Evolutionary conservation across 805 yeast species (phyloP), one percentile per base, ranked within the genome.

Genomic region (Yarrowia porcina): DNA sequence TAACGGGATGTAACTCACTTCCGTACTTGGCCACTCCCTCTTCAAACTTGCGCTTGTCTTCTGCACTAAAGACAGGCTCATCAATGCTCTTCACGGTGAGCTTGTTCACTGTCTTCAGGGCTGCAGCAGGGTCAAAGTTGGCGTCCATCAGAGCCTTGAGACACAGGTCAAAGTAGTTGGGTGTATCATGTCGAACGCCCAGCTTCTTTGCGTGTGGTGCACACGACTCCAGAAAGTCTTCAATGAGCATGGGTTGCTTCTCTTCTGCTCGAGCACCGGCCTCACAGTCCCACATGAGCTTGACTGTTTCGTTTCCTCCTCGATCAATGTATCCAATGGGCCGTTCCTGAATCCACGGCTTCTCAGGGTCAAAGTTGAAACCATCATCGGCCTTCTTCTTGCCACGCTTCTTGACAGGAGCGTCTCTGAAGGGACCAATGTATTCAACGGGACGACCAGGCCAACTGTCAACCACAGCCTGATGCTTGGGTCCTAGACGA

Each of bases 291-390:
- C 97, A 94, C 68, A 87, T 73, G 7, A 90, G 73, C 0, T 85
- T 81, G n/a, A 77, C 71, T 2, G 82, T 79, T 20, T 81, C 84
- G 68, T 86, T 88, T 3, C 82, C 84, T 1, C 97, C 97, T 69
- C 98, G 80, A 69, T 90, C 96, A 7, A 89, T 76, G 72, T 89
- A 90, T 0, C 96, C 96, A 57, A 79, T 78, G 0, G 96, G 96
- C 65, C 86, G 76, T 3, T 86, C 88, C 70, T 87, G 92, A 30
- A 89, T 74, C 96, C 96, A 90, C 0, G 80, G 80, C 49, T 56
- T 56, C 36, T 39, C 49, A 12, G 59, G 59, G 18, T 52, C 59
- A 8, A 17, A 52, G 12, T 18, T 13, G 33, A 52, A 52, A 8
- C 42, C 42, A 12, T 38, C 61, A 4, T 39, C 49, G 70, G 41